These are phyloP conservation scores for Ziziphus jujuba DNA, from an alignment of 306 rosid genomes.

Conservation along the genomic window DNA sequence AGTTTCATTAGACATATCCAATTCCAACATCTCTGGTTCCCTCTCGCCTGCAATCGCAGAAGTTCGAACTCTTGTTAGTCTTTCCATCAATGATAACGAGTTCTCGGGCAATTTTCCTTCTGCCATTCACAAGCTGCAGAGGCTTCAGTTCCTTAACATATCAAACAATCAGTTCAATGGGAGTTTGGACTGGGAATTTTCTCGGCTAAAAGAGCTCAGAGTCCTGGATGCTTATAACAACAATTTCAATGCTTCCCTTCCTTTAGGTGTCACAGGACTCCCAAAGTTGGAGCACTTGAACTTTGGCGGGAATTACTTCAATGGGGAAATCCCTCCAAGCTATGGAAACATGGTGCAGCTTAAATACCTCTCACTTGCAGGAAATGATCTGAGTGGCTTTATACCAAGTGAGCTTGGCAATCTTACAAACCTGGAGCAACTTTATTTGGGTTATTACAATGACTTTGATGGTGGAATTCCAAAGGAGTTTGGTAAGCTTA, in stretches of 20 bases:
- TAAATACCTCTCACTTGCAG: constrained; percentile 66
- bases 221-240: constrained; percentile 75
- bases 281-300: constrained; percentile 51
- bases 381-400: constrained; percentile 73
- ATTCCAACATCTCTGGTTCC: constrained; percentile 60
- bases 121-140: constrained; percentile 40
- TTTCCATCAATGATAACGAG: constrained; percentile 51
- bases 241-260: constrained; percentile 67
- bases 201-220: constrained; percentile 38
- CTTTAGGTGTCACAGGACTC: constrained; percentile 48
- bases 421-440: constrained; percentile 52
- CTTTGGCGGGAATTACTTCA: constrained; percentile 79
- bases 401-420: constrained; percentile 76
- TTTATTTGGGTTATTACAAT: constrained; percentile 76
- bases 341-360: constrained; percentile 62
- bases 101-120: constrained; percentile 51
- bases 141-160: constrained; percentile 63
- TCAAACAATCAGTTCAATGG: constrained; percentile 77
- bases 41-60: constrained; percentile 60
- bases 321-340: constrained; percentile 56
- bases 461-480: constrained; percentile 80
- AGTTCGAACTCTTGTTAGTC: constrained; percentile 42
- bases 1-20: constrained; percentile 66
- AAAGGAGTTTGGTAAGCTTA: constrained; percentile 50
- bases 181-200: constrained; percentile 51